Evolutionary conservation across 2,329 filamentous ascomycete species (phyloP), one percentile per base, ranked within the genome.

Genomic region (Xylaria polymorpha): DNA sequence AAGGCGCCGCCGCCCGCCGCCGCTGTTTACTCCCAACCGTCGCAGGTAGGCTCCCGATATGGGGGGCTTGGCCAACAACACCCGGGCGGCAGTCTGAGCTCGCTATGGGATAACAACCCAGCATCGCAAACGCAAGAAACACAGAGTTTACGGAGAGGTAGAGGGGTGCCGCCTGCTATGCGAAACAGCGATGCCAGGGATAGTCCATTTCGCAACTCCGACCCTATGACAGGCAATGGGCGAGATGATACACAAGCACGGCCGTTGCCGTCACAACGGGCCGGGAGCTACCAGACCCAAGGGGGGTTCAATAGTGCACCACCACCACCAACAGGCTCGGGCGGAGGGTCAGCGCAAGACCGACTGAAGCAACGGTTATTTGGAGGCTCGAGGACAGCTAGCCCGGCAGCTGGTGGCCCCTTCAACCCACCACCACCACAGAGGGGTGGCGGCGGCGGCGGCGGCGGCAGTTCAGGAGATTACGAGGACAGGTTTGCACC

Each of bases 301-400:
- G 80, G 75, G 32, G 72, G 75, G 25, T 78, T 75, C 74, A 66
- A 76, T 22, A 63, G 46, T 37, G 82, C 78, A 77, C 77, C 81
- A 75, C 77, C 71, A 77, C 79, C 75, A 71, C 76, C 75, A 72
- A 75, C 71, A 41, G 79, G 77, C 59, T 74, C 81, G 59, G 77
- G 77, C 46, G 82, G 85, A 2, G 85, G 85, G 41, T 89, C 90
- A 22, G 94, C 94, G 60, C 93, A 97, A 81, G 93, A 97, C 75
- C 86, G 93, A 74, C 83, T 98, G 74, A 93, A 94, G 77, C 93
- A 94, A 75, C 85, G 93, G 70, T 82, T 97, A 55, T 94, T 94
- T 85, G 89, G 88, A n/a, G 86, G 85, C 5, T 81, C 87, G 25
- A 85, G 86, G 72, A 87, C 87, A 51, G 83, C 84, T 57, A 91